Percentiles rank a stretch among this genome's conserved stretches.
These are phyloP conservation scores for Gracilaria gracilis DNA, from an alignment of 23 red algal genomes.

Conservation along the genomic window DNA sequence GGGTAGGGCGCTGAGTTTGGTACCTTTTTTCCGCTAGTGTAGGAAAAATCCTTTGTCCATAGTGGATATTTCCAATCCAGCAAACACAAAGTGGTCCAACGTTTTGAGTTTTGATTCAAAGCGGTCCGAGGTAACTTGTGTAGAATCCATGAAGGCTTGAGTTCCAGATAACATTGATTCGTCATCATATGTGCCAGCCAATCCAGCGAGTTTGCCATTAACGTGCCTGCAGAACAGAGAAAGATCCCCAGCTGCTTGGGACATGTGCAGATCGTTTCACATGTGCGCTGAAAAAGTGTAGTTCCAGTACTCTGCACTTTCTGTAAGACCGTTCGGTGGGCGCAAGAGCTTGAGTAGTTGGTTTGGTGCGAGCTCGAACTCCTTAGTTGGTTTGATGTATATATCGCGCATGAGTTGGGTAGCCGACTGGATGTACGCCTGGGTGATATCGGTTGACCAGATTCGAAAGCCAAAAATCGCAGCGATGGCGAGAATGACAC, in stretches of 20 bases:
- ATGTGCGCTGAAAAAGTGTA: conserved; percentile 40
- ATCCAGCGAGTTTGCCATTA: conserved; percentile 22
- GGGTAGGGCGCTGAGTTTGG: neutral
- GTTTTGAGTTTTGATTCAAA: too few species aligned
- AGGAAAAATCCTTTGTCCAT: too few species aligned
- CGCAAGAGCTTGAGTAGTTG: too few species aligned
- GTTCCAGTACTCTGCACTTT: conserved; percentile 51
- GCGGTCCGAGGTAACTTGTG: too few species aligned
- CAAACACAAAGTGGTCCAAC: too few species aligned
- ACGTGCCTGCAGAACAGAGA: conserved; percentile 38
- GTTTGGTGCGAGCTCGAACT: conserved; percentile 45
- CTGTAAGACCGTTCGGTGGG: conserved; percentile 42
- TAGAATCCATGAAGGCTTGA: conserved; percentile 36
- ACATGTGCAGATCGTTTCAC: conserved; percentile 44
- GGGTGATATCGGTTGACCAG: conserved; percentile 34
- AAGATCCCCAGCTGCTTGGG: conserved; percentile 6
- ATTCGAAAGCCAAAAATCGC: conserved; percentile 66
- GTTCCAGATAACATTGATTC: conserved; percentile 25
- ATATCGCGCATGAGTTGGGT: conserved; percentile 40
- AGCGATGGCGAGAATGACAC: conserved; percentile 39
- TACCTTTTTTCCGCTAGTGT: too few species aligned
- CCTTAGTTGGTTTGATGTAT: conserved; percentile 36
- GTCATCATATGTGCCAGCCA: conserved; percentile 39
- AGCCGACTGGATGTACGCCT: conserved; percentile 58
- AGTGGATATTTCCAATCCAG: too few species aligned